Conservation (phyloP, 768 basidiomycete species). For the Kwoniella sp. region DNA sequence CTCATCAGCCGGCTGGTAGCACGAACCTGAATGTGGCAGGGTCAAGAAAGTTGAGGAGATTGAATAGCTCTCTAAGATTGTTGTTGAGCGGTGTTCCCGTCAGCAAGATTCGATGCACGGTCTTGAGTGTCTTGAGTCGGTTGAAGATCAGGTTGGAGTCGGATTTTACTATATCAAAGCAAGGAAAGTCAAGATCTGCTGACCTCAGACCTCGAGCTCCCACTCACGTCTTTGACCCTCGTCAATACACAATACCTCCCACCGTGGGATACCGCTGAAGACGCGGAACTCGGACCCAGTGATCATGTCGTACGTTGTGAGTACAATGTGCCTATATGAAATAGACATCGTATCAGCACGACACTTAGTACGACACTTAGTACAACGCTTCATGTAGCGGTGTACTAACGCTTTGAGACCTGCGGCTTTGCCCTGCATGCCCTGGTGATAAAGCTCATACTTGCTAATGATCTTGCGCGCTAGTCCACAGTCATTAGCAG, state of each 20-base stretch:
- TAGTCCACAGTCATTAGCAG: conserved; percentile 5
- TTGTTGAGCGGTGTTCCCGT: conserved; percentile 97
- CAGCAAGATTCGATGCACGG: conserved; percentile 76
- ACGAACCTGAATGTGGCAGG: conserved; percentile 33
- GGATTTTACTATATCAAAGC: conserved; percentile 64
- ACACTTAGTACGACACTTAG: not conserved
- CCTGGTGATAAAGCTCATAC: conserved; percentile 70
- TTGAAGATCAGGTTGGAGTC: conserved; percentile 74
- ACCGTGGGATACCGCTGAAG: conserved; percentile 77
- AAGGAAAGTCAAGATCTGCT: not conserved
- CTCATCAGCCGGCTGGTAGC: not conserved
- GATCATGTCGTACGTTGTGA: conserved; percentile 89
- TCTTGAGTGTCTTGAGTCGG: conserved; percentile 73
- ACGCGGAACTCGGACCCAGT: conserved; percentile 65
- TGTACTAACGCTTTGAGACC: conserved; percentile 47
- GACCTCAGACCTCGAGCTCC: too few species aligned
- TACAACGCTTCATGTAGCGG: not conserved
- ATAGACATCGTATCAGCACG: conserved; percentile 26
- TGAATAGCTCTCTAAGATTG: conserved; percentile 93
- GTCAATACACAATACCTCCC: conserved; percentile 91
- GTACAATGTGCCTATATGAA: conserved; percentile 77
- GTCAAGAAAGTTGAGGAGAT: conserved; percentile 86
- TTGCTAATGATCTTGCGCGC: conserved; percentile 72
- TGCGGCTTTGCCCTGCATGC: conserved; percentile 45
- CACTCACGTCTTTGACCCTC: conserved; percentile 83